These are phyloP conservation scores for Kwoniella shandongensis DNA, from an alignment of 768 basidiomycete genomes.

Conservation along the genomic window DNA sequence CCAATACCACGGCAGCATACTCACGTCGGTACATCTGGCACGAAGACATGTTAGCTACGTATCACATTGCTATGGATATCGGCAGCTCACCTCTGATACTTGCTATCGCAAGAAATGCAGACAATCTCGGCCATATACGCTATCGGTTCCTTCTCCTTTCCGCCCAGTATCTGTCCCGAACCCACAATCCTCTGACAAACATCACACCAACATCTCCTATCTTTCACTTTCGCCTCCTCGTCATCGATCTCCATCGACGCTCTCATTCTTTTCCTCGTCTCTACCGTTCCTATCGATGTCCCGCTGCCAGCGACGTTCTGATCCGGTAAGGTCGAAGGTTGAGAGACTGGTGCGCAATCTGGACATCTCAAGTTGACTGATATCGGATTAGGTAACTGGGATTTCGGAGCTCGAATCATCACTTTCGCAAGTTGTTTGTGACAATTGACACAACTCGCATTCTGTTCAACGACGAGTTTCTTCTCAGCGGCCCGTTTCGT, in stretches of 20 bases:
- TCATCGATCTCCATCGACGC: conserved; percentile 38
- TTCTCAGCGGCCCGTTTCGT: conserved; percentile 29
- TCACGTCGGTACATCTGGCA: conserved; percentile 21
- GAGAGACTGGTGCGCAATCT: conserved; percentile 26
- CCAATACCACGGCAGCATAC: too few species aligned
- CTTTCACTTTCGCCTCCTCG: conserved; percentile 24
- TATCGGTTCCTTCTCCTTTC: conserved; percentile 23
- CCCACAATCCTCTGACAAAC: conserved; percentile 48
- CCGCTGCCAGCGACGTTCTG: not conserved
- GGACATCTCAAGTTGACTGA: conserved; percentile 23
- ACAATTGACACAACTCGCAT: conserved; percentile 27
- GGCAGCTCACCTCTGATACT: conserved; percentile 41
- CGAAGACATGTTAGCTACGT: not conserved
- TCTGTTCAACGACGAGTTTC: conserved; percentile 30
- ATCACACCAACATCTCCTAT: conserved; percentile 43
- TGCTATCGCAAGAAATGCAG: conserved; percentile 41
- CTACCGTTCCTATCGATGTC: conserved; percentile 34
- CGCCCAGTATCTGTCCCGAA: conserved; percentile 29
- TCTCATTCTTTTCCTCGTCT: conserved; percentile 42
- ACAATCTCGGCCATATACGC: conserved; percentile 41
- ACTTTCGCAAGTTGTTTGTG: conserved; percentile 24
- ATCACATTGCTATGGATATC: not conserved
- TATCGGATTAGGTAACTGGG: conserved; percentile 33
- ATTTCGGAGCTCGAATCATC: conserved; percentile 39
- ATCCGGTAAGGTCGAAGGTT: conserved; percentile 21